These are phyloP conservation scores for Fomitopsis serialis DNA, from an alignment of 768 basidiomycete genomes.

Conservation along the genomic window DNA sequence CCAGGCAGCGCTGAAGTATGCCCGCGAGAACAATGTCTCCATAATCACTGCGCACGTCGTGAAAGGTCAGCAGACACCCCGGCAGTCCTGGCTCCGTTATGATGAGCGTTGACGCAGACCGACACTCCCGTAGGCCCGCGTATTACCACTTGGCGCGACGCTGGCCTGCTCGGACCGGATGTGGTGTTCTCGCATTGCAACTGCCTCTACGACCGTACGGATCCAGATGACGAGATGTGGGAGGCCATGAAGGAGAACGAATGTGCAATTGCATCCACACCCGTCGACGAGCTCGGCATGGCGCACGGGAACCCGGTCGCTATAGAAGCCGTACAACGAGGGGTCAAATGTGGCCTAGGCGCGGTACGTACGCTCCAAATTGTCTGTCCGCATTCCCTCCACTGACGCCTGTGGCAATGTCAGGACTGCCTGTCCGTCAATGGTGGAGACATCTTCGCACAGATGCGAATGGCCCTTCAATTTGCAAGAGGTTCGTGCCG, in stretches of 20 bases:
- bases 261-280: slow-evolving; percentile 21
- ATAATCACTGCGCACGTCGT: slow-evolving; percentile 24
- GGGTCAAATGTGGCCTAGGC: slow-evolving; percentile 25
- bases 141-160: slow-evolving; percentile 19
- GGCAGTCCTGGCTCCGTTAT: background rate
- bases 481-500: slow-evolving; percentile 18
- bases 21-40: slow-evolving; percentile 15
- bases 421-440: slow-evolving; percentile 23
- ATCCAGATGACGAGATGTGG: slow-evolving; percentile 23
- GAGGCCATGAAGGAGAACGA: slow-evolving; percentile 21
- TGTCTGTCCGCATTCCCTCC: background rate
- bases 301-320: slow-evolving; percentile 25
- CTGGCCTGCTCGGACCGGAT: slow-evolving; percentile 22
- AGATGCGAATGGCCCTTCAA: slow-evolving; percentile 26
- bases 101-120: background rate
- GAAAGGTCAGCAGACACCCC: slow-evolving; percentile 7
- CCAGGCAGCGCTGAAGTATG: slow-evolving; percentile 16
- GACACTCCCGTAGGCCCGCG: slow-evolving; percentile 9
- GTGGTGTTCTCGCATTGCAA: slow-evolving; percentile 27
- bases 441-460: slow-evolving; percentile 24
- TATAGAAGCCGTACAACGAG: slow-evolving; percentile 22
- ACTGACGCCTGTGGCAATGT: background rate
- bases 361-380: slow-evolving; percentile 12
- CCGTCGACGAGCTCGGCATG: slow-evolving; percentile 28
- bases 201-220: slow-evolving; percentile 17